Percentiles rank a stretch among this genome's conserved stretches.
phyloP scores from a whole-genome alignment of 176 grass and related monocot genomes.

The Ensete glaucum region DNA sequence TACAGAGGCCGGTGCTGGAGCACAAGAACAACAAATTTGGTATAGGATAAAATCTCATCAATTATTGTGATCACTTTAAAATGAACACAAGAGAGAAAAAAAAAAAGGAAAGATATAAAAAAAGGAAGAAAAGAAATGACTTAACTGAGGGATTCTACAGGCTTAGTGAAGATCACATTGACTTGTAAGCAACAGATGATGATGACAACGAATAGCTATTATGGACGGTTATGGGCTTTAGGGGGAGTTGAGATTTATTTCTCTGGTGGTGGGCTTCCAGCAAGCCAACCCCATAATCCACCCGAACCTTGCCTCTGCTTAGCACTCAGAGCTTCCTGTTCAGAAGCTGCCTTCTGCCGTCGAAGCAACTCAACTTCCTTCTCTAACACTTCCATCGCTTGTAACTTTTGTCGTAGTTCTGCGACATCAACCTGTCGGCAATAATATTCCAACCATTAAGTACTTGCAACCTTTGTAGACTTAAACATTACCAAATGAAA shows the following conservation, averaged over 20 bases:
- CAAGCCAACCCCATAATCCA: constrained; percentile 93
- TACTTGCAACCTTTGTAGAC: not conserved
- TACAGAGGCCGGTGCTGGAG: not conserved
- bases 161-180: too few relatives aligned
- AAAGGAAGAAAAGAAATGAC: too few relatives aligned
- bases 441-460: not conserved
- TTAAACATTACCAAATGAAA: not conserved
- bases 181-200: not conserved
- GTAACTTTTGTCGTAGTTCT: constrained; percentile 85
- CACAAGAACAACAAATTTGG: not conserved
- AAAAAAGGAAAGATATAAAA: not conserved
- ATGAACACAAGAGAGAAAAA: not conserved
- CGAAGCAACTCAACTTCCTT: constrained; percentile 87
- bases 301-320: constrained; percentile 63
- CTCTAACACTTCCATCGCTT: constrained; percentile 56
- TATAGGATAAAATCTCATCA: not conserved
- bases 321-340: constrained; percentile 59
- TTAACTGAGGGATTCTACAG: too few relatives aligned
- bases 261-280: constrained; percentile 37
- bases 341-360: constrained; percentile 69
- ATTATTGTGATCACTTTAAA: not conserved
- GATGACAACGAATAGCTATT: not conserved
- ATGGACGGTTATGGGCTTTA: too few relatives aligned
- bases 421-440: constrained; percentile 75
- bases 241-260: too few relatives aligned